Evolutionary conservation across 345 rosid genomes (phyloP), one percentile per base, ranked within the genome.

Genomic region (Geranium rotundifolium): DNA sequence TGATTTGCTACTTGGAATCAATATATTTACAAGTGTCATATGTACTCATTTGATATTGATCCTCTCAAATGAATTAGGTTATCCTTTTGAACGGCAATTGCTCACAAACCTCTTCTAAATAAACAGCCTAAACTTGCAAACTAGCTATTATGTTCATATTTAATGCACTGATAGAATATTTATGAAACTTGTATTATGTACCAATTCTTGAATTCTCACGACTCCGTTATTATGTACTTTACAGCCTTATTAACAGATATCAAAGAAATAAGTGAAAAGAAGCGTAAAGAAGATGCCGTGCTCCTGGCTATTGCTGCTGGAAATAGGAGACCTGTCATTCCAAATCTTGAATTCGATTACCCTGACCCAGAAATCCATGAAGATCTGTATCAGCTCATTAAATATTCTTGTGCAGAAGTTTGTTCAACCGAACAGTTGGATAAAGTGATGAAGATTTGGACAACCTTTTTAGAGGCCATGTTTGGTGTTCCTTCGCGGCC

Each of bases 371-470:
- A 86, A 55, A 80, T 86, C 68, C 97, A 93, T 58, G 99, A 90
- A 75, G 96, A 93, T 79, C 62, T 93, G 39, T 90, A 88, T 77
- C 97, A 88, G 82, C 95, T 93, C 58, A 81, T 93, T 67, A 90
- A 90, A 76, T 90, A 83, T 79, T 90, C 97, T 7, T 88, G 96
- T 64, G 95, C 83, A 66, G 96, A 93, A 79, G 89, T 90, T 79
- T 90, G 97, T 76, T 73, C 99, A 68, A 69, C 83, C 17, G 97
- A 93, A 68, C 95, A 88, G 81, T 69, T 86, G 66, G 95, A 88
- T 72, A 86, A 88, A 78, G 89, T 90, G 60, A 84, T 90, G 86
- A 90, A 83, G 73, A 78, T 93, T 56, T 93, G 99, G 97, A 90
- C 87, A 64, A 85, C 87, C n/a, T 88, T 93, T 72, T 69, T 93